phyloP scores from a whole-genome alignment of 495 filamentous ascomycete species.

The Collariella sp. region DNA sequence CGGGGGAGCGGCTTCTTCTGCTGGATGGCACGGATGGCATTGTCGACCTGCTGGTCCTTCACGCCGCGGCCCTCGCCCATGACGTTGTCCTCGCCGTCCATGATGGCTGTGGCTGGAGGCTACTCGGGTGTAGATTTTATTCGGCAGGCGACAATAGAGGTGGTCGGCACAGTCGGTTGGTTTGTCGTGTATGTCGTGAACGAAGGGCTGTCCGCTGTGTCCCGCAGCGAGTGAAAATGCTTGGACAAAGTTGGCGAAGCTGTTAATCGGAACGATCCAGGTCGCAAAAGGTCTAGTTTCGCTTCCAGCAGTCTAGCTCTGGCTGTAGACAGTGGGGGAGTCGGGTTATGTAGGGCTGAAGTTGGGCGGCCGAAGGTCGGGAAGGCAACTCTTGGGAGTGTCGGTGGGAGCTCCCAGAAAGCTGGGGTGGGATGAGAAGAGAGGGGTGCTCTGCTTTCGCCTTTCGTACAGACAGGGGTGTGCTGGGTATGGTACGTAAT shows the following conservation, averaged over 20 bases:
- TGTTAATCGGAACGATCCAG: neutral
- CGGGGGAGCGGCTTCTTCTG: slow-evolving; percentile 89
- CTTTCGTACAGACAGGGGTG: neutral
- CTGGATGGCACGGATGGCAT: slow-evolving; percentile 70
- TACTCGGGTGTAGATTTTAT: neutral
- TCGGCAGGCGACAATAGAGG: neutral
- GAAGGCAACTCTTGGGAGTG: slow-evolving; percentile 14
- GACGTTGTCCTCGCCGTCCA: slow-evolving; percentile 32
- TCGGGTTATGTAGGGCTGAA: slow-evolving; percentile 21
- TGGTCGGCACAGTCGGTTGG: slow-evolving; percentile 5
- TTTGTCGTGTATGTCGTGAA: neutral
- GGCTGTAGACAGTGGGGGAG: neutral
- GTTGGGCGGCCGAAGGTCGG: slow-evolving; percentile 23
- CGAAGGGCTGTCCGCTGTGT: slow-evolving; percentile 10
- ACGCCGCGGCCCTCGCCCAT: slow-evolving; percentile 28
- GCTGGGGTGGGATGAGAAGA: slow-evolving; percentile 16
- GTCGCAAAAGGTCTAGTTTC: neutral
- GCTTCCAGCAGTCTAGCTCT: neutral
- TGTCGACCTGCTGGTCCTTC: slow-evolving; percentile 45
- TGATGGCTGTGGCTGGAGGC: slow-evolving; percentile 9
- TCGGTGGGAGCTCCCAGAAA: slow-evolving; percentile 13
- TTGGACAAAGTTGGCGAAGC: neutral
- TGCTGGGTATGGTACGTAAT: neutral
- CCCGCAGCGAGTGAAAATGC: slow-evolving; percentile 8
- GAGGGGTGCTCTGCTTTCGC: slow-evolving; percentile 17